A percentile compares a stretch with the other conserved stretches of the same genome.
Evolutionary conservation across 1,284 basidiomycete species (phyloP).

Genomic region (Marasmius sp.): DNA sequence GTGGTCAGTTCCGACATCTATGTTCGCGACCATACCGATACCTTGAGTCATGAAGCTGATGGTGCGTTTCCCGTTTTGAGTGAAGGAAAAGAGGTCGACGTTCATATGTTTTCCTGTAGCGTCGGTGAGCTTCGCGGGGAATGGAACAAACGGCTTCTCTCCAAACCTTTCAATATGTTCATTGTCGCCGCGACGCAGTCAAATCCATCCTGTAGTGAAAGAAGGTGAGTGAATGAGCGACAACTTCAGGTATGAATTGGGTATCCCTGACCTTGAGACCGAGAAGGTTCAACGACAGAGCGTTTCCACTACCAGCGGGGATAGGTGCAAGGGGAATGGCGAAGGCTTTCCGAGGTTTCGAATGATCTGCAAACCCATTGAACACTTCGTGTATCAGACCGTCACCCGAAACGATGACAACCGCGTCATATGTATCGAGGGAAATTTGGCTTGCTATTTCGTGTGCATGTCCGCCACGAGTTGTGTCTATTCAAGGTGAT

Average conservation of each 20-base stretch:
- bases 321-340: slow-evolving; percentile 81
- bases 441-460: slow-evolving; percentile 66
- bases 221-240: slow-evolving; percentile 3
- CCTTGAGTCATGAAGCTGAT: slow-evolving; percentile 90
- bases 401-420: slow-evolving; percentile 87
- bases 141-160: too few species aligned
- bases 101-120: slow-evolving; percentile 51
- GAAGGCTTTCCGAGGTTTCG: slow-evolving; percentile 71
- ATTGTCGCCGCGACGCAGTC: slow-evolving; percentile 76
- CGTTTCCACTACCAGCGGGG: slow-evolving; percentile 88
- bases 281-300: slow-evolving; percentile 72
- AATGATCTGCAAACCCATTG: slow-evolving; percentile 84
- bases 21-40: slow-evolving; percentile 89
- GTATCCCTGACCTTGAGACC: slow-evolving; percentile 53
- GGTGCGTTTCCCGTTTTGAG: slow-evolving; percentile 64
- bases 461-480: slow-evolving; percentile 67
- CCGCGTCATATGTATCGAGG: slow-evolving; percentile 66
- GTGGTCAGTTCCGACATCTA: slow-evolving; percentile 89
- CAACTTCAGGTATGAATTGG: not conserved
- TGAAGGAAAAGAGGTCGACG: slow-evolving; percentile 82
- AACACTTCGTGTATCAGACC: slow-evolving; percentile 88
- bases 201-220: slow-evolving; percentile 58
- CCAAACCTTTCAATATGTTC: slow-evolving; percentile 78
- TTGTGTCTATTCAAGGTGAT: slow-evolving; percentile 55
- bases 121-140: too few species aligned